Evolutionary conservation across 2,329 filamentous ascomycete genomes (phyloP), one percentile per base, ranked within the genome.

Genomic region (Aspergillus proliferans): DNA sequence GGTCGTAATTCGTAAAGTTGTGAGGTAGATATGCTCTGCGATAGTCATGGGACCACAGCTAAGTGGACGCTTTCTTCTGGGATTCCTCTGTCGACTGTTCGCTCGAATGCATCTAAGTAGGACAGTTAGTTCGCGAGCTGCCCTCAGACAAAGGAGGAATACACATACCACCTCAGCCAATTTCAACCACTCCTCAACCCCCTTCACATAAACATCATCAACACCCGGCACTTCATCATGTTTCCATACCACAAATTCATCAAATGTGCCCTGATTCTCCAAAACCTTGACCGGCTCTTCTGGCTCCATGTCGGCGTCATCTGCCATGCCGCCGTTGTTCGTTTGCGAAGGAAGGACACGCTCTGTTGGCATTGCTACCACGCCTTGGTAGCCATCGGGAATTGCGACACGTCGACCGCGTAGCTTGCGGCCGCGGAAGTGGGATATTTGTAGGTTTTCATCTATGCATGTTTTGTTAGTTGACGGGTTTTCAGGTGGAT

Each of bases 391-490:
- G 3, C 81, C 79, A n/a, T 81, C 71, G 0, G 91, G 89, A 0
- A 96, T 66, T 3, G 75, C 73, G 3, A 93, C 68, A 1, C 73
- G 62, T 52, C 81, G 85, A 39, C 87, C 89, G 42, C 82, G 77
- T 1, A 96, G 76, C 63, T 87, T 91, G 44, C 89, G 82, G 30
- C 91, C 91, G 53, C 91, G 84, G 55, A 94, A 86, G 62, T 91
- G 86, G 22, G 84, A 76, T 2, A 76, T 79, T 36, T 73, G 74
- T 2, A 70, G 74, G 8, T 55, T 52, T 41, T 60, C 58, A 36
- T 60, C 56, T 60, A 15, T 34, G 2, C 18, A 30, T 53, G 14
- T 53, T 53, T 48, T 48, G 47, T 50, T 15, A 28, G 33, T 8
- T 12, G 19, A 18, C 34, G 10, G 19, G 2, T 6, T 40, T 40